Evolutionary conservation across 192 early-diverging fungal species (phyloP).

Genomic region (Coemansia sp.): DNA sequence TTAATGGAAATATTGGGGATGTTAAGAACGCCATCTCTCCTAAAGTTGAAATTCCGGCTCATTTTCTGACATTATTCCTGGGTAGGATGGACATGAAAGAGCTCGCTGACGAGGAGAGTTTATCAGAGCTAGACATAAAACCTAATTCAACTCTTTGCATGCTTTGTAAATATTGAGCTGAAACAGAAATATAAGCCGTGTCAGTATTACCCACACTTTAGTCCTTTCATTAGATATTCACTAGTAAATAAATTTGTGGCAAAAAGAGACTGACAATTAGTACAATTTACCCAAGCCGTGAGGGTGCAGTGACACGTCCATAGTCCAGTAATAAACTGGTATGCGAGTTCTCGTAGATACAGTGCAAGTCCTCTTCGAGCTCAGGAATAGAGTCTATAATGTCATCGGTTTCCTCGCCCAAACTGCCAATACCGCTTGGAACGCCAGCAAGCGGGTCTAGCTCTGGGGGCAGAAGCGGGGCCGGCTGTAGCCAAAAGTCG

Average conservation of each 20-base stretch:
- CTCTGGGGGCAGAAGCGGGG: slow-evolving; percentile 45
- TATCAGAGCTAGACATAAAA: too few relatives aligned
- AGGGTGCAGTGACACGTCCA: slow-evolving; percentile 63
- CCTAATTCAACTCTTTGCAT: too few relatives aligned
- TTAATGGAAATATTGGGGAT: too few relatives aligned
- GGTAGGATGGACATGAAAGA: too few relatives aligned
- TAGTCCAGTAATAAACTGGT: slow-evolving; percentile 72
- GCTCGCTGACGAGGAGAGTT: too few relatives aligned
- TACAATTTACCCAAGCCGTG: slow-evolving; percentile 54
- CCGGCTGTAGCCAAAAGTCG: slow-evolving; percentile 39
- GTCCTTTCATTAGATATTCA: neutral
- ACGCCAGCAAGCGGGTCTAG: slow-evolving; percentile 26
- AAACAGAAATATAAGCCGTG: too few relatives aligned
- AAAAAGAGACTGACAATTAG: too few relatives aligned
- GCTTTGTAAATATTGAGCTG: too few relatives aligned
- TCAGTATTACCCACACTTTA: too few relatives aligned
- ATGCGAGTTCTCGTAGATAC: slow-evolving; percentile 65
- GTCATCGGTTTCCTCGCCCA: slow-evolving; percentile 42
- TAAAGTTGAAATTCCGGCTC: too few relatives aligned
- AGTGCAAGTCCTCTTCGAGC: slow-evolving; percentile 66
- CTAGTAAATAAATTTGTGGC: neutral
- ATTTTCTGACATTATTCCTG: too few relatives aligned
- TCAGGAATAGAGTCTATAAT: slow-evolving; percentile 61
- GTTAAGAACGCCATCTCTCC: too few relatives aligned
- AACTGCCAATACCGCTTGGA: slow-evolving; percentile 29